phyloP scores from a whole-genome alignment of 2,329 filamentous ascomycete genomes.

The Aspergillus neotritici region DNA sequence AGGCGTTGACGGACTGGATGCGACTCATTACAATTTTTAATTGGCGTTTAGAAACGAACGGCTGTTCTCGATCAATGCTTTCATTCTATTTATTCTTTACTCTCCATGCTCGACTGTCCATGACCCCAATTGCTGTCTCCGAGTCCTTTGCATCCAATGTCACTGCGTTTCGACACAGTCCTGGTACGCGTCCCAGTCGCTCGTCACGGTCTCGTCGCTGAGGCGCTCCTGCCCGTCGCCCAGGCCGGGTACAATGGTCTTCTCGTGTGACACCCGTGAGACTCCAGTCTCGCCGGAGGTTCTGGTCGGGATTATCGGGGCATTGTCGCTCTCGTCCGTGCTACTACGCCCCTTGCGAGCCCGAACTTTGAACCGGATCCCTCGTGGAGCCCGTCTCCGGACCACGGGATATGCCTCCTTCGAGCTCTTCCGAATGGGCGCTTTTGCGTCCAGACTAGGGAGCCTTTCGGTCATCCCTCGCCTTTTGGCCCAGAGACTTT shows the following conservation, averaged over 20 bases:
- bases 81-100: slow-evolving; percentile 4
- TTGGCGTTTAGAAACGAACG: neutral
- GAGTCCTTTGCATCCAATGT: slow-evolving; percentile 13
- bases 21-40: neutral
- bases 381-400: slow-evolving; percentile 10
- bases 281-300: neutral
- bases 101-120: neutral
- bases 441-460: slow-evolving; percentile 10
- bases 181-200: slow-evolving; percentile 20
- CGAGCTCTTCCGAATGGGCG: slow-evolving; percentile 5
- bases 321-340: neutral
- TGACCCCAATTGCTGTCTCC: no score
- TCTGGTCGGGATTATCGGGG: neutral
- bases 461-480: slow-evolving; percentile 10
- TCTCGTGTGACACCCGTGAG: neutral
- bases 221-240: neutral
- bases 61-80: slow-evolving; percentile 9
- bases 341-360: slow-evolving; percentile 3
- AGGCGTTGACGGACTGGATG: slow-evolving; percentile 6
- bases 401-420: slow-evolving; percentile 6
- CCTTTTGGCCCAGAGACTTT: slow-evolving; percentile 9
- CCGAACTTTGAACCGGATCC: slow-evolving; percentile 8
- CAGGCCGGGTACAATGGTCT: no score
- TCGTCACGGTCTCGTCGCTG: slow-evolving; percentile 12
- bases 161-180: slow-evolving; percentile 23